A percentile compares a stretch with the other conserved stretches of the same genome.
Conservation (phyloP, 1,284 basidiomycete species). For the Pseudozyma hubeiensis region DNA sequence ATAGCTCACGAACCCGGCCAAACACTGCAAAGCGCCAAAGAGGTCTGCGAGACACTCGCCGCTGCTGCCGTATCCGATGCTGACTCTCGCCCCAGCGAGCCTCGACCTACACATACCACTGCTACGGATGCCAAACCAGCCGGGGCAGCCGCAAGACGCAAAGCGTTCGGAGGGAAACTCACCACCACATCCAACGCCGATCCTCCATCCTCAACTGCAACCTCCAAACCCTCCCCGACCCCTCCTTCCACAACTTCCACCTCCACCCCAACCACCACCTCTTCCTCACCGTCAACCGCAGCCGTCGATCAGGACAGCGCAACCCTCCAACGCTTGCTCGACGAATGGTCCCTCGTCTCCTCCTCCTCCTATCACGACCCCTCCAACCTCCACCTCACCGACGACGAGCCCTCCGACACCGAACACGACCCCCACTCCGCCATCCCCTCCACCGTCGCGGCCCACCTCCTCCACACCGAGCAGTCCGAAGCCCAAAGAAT, state of each 20-base stretch:
- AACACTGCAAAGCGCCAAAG: constrained; percentile 48
- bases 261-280: constrained; percentile 3
- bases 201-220: neutral
- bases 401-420: constrained; percentile 39
- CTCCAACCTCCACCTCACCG: constrained; percentile 46
- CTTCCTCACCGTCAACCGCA: constrained; percentile 5
- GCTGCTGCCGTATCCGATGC: constrained; percentile 31
- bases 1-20: constrained; percentile 53
- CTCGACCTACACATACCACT: neutral
- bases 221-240: too few species aligned
- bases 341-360: constrained; percentile 49
- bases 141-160: constrained; percentile 9
- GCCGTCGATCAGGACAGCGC: constrained; percentile 10
- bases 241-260: neutral
- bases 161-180: constrained; percentile 30
- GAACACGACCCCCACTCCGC: constrained; percentile 8
- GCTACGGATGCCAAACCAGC: neutral
- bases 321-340: constrained; percentile 40
- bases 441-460: neutral
- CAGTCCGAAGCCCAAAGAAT: constrained; percentile 6
- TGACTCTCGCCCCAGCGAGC: neutral
- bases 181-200: constrained; percentile 2
- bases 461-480: constrained; percentile 8
- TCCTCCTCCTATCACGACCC: constrained; percentile 22
- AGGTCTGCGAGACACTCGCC: constrained; percentile 47